phyloP scores from a whole-genome alignment of 805 yeast genomes.

The Nakazawaea ernobii region DNA sequence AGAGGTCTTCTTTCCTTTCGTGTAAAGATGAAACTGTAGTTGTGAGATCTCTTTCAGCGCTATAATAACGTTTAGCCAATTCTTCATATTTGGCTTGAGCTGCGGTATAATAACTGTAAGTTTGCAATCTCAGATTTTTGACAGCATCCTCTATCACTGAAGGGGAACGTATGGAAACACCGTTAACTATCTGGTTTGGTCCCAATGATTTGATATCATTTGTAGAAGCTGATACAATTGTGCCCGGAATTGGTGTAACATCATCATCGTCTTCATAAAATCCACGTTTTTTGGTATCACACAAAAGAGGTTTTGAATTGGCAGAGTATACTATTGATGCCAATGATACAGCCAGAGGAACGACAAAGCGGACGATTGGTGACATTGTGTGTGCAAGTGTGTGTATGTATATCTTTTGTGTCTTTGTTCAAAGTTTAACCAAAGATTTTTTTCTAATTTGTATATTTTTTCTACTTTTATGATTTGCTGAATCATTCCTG shows the following conservation, averaged over 20 bases:
- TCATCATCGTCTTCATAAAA: constrained; percentile 47
- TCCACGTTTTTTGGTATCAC: constrained; percentile 22
- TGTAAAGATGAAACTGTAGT: constrained; percentile 60
- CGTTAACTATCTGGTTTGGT: constrained; percentile 44
- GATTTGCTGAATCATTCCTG: too few relatives aligned
- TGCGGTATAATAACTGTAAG: constrained; percentile 26
- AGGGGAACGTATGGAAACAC: constrained; percentile 51
- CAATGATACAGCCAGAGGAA: not conserved
- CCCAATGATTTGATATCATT: constrained; percentile 38
- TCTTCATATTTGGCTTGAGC: constrained; percentile 37
- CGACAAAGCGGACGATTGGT: not conserved
- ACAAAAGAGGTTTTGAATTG: not conserved
- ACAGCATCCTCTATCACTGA: constrained; percentile 42
- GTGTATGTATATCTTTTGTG: not conserved
- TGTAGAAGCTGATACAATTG: constrained; percentile 36
- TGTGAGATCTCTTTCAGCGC: constrained; percentile 58
- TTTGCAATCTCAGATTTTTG: constrained; percentile 39
- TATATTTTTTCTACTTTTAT: too few relatives aligned
- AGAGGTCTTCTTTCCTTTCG: constrained; percentile 57
- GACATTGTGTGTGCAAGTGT: not conserved
- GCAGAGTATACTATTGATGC: not conserved
- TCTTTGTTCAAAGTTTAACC: too few relatives aligned
- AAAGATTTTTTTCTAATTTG: not conserved
- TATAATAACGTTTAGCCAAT: constrained; percentile 44
- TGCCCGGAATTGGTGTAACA: constrained; percentile 46